Percentiles rank a stretch among this genome's conserved stretches.
These are phyloP conservation scores for Alternaria atra DNA, from an alignment of 2,329 filamentous ascomycete genomes.

Conservation along the genomic window DNA sequence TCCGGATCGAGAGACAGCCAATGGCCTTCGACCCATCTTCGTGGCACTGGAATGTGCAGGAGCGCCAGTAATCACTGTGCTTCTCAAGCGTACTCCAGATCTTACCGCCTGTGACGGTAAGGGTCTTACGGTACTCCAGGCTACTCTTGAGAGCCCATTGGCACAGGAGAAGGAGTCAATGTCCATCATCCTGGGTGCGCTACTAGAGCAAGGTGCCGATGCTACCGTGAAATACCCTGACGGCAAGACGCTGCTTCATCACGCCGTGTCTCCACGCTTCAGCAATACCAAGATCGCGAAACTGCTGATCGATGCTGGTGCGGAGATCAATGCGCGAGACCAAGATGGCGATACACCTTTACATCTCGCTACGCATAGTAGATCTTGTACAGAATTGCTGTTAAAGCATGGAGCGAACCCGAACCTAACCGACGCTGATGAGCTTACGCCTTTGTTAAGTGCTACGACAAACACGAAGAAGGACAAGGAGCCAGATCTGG, in stretches of 20 bases:
- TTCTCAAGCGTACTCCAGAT: conserved; percentile 42
- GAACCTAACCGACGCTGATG: conserved; percentile 25
- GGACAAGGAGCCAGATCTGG: conserved; percentile 34
- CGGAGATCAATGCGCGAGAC: conserved; percentile 35
- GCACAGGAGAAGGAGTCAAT: conserved; percentile 36
- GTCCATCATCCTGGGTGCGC: conserved; percentile 29
- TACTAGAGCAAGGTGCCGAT: conserved; percentile 39
- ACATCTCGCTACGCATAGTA: conserved; percentile 36
- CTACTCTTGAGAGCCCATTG: conserved; percentile 33
- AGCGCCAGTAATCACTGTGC: conserved; percentile 35
- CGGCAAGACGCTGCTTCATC: conserved; percentile 44
- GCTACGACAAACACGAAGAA: conserved; percentile 21
- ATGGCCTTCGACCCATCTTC: conserved; percentile 39
- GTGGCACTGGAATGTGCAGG: conserved; percentile 39
- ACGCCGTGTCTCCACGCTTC: conserved; percentile 27
- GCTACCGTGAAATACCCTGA: conserved; percentile 32
- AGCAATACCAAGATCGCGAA: conserved; percentile 31
- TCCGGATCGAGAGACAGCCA: conserved; percentile 35
- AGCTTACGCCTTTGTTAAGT: conserved; percentile 35
- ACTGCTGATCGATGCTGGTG: conserved; percentile 33
- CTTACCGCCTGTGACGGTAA: conserved; percentile 33
- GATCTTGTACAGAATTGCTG: conserved; percentile 35
- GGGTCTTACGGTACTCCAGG: conserved; percentile 39
- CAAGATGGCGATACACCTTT: conserved; percentile 38
- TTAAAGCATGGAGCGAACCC: conserved; percentile 34